Base-by-base conservation (phyloP, 306 rosid species). In the Cyamopsis tetragonoloba region DNA sequence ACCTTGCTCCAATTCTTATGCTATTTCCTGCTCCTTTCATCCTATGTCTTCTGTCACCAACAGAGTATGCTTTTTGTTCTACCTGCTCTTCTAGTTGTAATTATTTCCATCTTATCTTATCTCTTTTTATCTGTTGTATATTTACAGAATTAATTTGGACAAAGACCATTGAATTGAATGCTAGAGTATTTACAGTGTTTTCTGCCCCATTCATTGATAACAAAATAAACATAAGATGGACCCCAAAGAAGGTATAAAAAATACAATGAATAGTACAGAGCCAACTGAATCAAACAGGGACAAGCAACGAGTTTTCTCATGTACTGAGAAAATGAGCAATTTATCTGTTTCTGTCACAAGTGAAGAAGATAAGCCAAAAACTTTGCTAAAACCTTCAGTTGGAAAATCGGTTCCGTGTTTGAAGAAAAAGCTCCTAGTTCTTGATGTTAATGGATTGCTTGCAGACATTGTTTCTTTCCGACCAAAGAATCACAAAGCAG, bases 361-460 rank as follows among this genome's bases (percentile, higher is more conserved):
- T 7, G 78, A 73, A 74, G 82, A 68, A 69, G 38, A 26, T 32
- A 24, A 17, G 34, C 27, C 59, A 71, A 73, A 67, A 62, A 13
- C 37, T 32, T 69, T 41, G 50, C 48, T 31, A 67, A 59, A 68
- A 63, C 76, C 91, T 46, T 46, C 71, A 62, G 44, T 59, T 12
- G 80, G 76, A 71, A 31, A 43, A 32, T 75, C 76, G 1, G 7
- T 31, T 28, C 15, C 18, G 35, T 41, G 47, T 30, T 63, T 59
- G 68, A 87, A 79, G 88, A 84, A 86, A 48, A 89, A 81, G 64
- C 96, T 92, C 79, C 83, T 92, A 17, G 62, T 92, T 81, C 96
- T 92, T 74, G 98, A 92, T 55, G 4, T 92, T 39, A 92, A 89
- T 68, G 96, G 98, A 57, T 64, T 92, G 70, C 88, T 92, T 55